Percentiles rank a stretch among this genome's conserved stretches.
These are phyloP conservation scores for Hsuehochloa calcarea DNA, from an alignment of 176 grass and related monocot genomes.

Conservation along the genomic window DNA sequence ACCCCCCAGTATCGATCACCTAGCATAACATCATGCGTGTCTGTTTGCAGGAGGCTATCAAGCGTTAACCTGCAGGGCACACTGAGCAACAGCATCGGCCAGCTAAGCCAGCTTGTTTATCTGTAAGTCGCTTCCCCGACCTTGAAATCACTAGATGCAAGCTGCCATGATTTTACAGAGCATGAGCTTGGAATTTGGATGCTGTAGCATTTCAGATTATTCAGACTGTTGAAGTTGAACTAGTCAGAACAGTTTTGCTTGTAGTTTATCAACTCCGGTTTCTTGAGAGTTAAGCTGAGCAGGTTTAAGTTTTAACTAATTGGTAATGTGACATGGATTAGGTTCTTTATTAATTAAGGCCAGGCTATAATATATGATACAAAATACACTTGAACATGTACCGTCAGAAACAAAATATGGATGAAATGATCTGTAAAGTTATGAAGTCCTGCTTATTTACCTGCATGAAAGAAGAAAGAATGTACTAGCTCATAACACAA, in stretches of 20 bases:
- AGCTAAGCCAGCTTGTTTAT: conserved; percentile 34
- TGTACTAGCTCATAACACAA: not conserved
- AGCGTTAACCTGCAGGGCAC: conserved; percentile 49
- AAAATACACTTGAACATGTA: not conserved
- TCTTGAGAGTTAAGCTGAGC: not conserved
- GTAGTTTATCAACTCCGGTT: conserved; percentile 10
- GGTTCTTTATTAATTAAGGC: not conserved
- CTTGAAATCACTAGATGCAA: not conserved
- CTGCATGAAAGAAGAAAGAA: not conserved
- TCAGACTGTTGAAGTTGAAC: conserved; percentile 25
- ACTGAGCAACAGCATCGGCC: conserved; percentile 36
- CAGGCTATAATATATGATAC: not conserved
- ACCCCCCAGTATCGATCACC: not conserved
- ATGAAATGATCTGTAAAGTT: not conserved
- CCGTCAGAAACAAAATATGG: not conserved
- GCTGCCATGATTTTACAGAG: not conserved
- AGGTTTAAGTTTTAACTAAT: not conserved
- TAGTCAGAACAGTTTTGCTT: conserved; percentile 17
- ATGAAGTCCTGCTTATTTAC: not conserved
- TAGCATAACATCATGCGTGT: not conserved
- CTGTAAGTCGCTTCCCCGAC: conserved; percentile 38
- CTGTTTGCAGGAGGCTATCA: conserved; percentile 34
- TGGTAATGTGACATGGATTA: conserved; percentile 6
- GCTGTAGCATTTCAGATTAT: not conserved
- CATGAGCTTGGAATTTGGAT: not conserved